Conservation (phyloP, 306 rosid species). For the Vicia villosa region DNA sequence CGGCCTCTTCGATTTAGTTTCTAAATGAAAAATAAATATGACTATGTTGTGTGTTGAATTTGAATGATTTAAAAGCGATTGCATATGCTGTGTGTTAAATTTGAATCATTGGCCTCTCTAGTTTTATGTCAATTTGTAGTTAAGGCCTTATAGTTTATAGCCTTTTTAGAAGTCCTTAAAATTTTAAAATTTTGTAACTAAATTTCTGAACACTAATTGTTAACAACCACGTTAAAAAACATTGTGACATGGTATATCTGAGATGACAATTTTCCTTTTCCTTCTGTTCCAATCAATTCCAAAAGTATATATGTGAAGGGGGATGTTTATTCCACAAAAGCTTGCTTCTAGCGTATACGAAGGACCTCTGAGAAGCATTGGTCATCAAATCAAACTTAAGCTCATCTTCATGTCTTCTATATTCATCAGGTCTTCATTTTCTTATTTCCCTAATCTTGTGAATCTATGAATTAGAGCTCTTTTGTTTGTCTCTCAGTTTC, state of each 20-base stretch:
- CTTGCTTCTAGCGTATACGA: neutral
- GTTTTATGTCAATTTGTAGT: neutral
- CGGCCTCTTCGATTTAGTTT: neutral
- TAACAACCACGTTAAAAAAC: neutral
- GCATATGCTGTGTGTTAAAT: neutral
- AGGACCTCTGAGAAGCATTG: neutral
- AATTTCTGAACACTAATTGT: neutral
- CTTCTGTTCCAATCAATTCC: neutral
- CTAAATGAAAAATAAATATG: neutral
- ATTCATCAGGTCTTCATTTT: neutral
- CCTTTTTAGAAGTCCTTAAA: neutral
- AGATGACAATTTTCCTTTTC: neutral
- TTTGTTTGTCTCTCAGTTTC: neutral
- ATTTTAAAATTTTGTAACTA: neutral
- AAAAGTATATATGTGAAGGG: neutral
- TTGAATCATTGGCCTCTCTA: neutral
- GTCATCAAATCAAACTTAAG: constrained; percentile 9
- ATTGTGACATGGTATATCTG: neutral
- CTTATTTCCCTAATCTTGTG: neutral
- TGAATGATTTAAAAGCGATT: constrained; percentile 5
- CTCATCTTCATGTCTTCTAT: neutral
- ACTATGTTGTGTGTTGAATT: neutral
- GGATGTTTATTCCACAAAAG: neutral
- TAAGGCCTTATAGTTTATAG: neutral
- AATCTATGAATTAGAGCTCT: neutral